These are phyloP conservation scores for Haplographium delicatum DNA, from an alignment of 495 filamentous ascomycete genomes.

Conservation along the genomic window DNA sequence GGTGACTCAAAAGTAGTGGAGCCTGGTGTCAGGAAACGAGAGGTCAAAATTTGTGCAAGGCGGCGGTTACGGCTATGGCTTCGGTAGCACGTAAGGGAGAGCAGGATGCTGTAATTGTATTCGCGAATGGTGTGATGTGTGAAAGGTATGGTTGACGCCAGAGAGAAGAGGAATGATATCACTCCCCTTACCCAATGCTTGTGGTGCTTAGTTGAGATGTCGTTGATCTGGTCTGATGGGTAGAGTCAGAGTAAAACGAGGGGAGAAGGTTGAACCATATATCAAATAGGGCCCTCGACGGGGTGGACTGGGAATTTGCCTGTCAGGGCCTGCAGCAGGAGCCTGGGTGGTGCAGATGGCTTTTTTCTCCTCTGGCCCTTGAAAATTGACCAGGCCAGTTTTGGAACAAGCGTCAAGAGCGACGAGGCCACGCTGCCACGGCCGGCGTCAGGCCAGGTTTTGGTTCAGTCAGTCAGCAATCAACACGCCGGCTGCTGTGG, in stretches of 20 bases:
- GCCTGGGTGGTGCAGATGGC: constrained; percentile 18
- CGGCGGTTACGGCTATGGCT: too few species aligned
- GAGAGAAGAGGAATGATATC: constrained; percentile 1
- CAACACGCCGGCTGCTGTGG: too few species aligned
- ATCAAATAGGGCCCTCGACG: constrained; percentile 3
- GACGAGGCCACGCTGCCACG: too few species aligned
- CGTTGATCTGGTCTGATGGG: constrained; percentile 3
- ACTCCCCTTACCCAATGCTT: background rate
- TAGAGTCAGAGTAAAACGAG: background rate
- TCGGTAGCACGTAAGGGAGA: constrained; percentile 1
- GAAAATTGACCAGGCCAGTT: too few species aligned
- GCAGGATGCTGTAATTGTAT: constrained; percentile 1
- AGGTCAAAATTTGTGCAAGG: constrained; percentile 4
- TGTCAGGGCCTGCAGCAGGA: constrained; percentile 15
- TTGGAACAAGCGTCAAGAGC: too few species aligned
- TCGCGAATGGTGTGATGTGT: constrained; percentile 5
- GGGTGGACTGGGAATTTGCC: constrained; percentile 2
- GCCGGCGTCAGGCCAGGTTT: too few species aligned
- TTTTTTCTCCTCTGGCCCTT: constrained; percentile 2
- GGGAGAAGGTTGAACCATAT: constrained; percentile 14
- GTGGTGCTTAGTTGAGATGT: background rate
- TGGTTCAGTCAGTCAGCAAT: too few species aligned
- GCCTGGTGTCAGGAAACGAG: constrained; percentile 5
- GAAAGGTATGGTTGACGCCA: constrained; percentile 1
- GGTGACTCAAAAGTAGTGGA: constrained; percentile 22